These are phyloP conservation scores for Gracilaria gracilis DNA, from an alignment of 23 red algal genomes.

Conservation along the genomic window DNA sequence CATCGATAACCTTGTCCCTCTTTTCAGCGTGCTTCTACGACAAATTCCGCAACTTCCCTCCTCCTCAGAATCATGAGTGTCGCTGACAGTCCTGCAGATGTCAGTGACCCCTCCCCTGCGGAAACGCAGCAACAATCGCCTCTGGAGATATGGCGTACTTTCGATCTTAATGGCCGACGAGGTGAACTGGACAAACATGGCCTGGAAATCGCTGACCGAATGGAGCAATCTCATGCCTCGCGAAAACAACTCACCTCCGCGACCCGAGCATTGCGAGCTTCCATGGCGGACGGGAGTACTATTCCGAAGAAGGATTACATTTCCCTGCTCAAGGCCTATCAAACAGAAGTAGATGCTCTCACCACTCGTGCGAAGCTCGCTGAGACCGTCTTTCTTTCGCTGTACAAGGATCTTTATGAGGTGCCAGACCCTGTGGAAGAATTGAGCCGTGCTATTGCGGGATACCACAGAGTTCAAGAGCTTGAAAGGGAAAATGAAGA, in stretches of 20 bases:
- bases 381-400: conserved; percentile 77
- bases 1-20: not conserved
- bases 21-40: not conserved
- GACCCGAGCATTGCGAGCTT: conserved; percentile 64
- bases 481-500: conserved; percentile 27
- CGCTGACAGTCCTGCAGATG: not conserved
- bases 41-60: not conserved
- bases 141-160: conserved; percentile 67
- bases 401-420: conserved; percentile 84
- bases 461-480: not conserved
- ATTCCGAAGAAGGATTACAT: conserved; percentile 59
- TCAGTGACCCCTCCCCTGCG: not conserved
- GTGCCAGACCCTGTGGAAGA: conserved; percentile 72
- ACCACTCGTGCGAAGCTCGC: conserved; percentile 80
- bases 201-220: conserved; percentile 70
- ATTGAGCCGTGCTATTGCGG: not conserved
- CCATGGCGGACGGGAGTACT: conserved; percentile 47
- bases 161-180: conserved; percentile 78
- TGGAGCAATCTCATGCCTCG: conserved; percentile 58
- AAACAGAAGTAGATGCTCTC: conserved; percentile 86
- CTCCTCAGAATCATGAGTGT: not conserved
- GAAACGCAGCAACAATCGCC: conserved; percentile 39
- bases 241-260: conserved; percentile 68
- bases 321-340: conserved; percentile 82
- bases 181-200: conserved; percentile 68